Percentiles rank a stretch among this genome's conserved stretches.
Evolutionary conservation across 2,329 filamentous ascomycete species (phyloP).

Genomic region (Pestalotiopsis sp.): DNA sequence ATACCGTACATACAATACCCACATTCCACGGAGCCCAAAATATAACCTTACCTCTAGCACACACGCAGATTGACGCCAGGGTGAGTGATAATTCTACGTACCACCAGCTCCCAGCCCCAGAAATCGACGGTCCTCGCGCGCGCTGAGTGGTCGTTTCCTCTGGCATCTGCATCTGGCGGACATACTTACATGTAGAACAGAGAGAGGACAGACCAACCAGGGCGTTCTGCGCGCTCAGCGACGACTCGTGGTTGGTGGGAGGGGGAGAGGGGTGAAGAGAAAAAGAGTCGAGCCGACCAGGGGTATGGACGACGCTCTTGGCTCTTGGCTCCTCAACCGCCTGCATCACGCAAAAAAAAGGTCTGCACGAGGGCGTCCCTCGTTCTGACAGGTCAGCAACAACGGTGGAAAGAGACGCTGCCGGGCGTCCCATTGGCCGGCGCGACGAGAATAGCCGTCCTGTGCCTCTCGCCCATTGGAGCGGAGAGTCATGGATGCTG

Average conservation of each 20-base stretch:
- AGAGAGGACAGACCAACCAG: constrained; percentile 3
- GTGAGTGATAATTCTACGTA: background rate
- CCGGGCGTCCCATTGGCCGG: background rate
- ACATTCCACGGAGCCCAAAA: background rate
- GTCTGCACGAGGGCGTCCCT: background rate
- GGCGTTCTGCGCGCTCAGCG: constrained; percentile 6
- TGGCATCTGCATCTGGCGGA: background rate
- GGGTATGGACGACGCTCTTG: background rate
- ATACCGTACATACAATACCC: background rate
- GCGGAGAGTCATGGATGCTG: background rate
- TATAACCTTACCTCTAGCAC: constrained; percentile 1
- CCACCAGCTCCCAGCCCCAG: background rate
- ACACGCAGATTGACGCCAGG: background rate
- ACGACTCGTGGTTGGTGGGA: constrained; percentile 7
- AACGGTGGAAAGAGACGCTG: background rate
- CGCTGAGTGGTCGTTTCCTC: constrained; percentile 7
- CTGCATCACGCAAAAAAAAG: background rate
- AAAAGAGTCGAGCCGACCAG: background rate
- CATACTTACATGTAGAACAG: background rate
- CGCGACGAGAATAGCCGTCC: constrained; percentile 5
- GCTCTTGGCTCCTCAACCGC: constrained; percentile 9
- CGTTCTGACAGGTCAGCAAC: background rate
- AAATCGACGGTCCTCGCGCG: background rate
- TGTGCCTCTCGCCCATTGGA: background rate
- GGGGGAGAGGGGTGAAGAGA: background rate